Evolutionary conservation across 306 rosid species (phyloP).

Genomic region (Gleditsia sinensis): DNA sequence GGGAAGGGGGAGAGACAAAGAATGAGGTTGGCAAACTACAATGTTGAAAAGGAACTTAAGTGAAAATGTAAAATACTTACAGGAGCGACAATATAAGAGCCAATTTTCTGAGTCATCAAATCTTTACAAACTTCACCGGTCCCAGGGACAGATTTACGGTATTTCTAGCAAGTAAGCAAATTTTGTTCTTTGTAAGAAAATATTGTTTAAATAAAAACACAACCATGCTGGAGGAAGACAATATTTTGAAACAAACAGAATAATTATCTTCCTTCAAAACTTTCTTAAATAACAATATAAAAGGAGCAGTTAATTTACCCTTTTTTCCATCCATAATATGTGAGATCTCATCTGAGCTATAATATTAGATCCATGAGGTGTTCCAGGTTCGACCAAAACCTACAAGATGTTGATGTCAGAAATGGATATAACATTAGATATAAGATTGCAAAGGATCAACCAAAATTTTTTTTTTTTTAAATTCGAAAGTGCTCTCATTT

Average conservation of each 20-base stretch:
- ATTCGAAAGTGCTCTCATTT: conserved; percentile 1
- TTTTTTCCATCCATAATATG: conserved; percentile 88
- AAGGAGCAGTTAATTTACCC: conserved; percentile 50
- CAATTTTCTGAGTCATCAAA: conserved; percentile 56
- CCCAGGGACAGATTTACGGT: conserved; percentile 53
- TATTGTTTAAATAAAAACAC: conserved; percentile 4
- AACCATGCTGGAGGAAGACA: neutral
- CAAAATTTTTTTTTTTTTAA: neutral
- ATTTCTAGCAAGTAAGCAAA: conserved; percentile 52
- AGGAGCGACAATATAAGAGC: conserved; percentile 89
- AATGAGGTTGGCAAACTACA: neutral
- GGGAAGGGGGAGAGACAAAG: neutral
- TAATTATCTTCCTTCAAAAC: conserved; percentile 13
- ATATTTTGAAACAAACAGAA: neutral
- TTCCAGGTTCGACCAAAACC: conserved; percentile 96
- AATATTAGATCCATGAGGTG: conserved; percentile 85
- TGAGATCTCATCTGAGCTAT: conserved; percentile 97
- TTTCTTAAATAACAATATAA: neutral
- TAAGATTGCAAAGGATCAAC: neutral
- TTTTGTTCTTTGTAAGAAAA: conserved; percentile 22
- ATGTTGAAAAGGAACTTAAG: conserved; percentile 6
- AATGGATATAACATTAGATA: conserved; percentile 28
- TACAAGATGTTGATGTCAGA: conserved; percentile 41
- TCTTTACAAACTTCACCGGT: conserved; percentile 59
- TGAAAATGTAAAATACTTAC: conserved; percentile 54